Evolutionary conservation across 106 monocot species (phyloP).

Genomic region (Narthecium ossifragum): DNA sequence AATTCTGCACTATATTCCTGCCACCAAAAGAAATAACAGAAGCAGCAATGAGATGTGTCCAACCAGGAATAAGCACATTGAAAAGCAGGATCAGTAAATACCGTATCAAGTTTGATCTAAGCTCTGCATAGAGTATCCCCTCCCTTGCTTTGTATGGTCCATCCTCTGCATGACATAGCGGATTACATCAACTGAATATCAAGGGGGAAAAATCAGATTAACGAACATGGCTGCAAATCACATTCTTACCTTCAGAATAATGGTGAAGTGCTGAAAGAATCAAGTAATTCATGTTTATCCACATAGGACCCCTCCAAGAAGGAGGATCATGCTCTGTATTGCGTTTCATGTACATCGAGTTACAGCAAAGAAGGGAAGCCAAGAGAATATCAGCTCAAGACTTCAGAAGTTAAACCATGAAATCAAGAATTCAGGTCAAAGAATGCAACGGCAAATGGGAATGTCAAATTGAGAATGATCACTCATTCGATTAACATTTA

Average conservation of each 20-base stretch:
- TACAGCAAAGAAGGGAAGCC: constrained; percentile 9
- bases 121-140: constrained; percentile 50
- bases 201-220: neutral
- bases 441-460: too few species aligned
- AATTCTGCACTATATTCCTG: constrained; percentile 82
- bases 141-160: constrained; percentile 61
- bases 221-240: neutral
- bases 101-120: constrained; percentile 84
- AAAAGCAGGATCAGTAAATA: constrained; percentile 5
- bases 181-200: too few species aligned
- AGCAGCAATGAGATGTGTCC: neutral
- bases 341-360: constrained; percentile 90
- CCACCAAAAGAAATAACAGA: constrained; percentile 14
- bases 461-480: too few species aligned
- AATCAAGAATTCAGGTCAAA: too few species aligned
- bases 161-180: constrained; percentile 37
- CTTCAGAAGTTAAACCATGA: too few species aligned
- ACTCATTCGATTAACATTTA: too few species aligned
- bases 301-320: constrained; percentile 95
- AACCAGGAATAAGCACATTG: neutral
- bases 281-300: constrained; percentile 99
- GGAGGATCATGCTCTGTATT: constrained; percentile 97
- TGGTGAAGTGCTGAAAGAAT: constrained; percentile 84
- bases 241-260: constrained; percentile 63
- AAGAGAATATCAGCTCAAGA: too few species aligned